phyloP scores from a whole-genome alignment of 208 protist species.

The Crithidia sp. region DNA sequence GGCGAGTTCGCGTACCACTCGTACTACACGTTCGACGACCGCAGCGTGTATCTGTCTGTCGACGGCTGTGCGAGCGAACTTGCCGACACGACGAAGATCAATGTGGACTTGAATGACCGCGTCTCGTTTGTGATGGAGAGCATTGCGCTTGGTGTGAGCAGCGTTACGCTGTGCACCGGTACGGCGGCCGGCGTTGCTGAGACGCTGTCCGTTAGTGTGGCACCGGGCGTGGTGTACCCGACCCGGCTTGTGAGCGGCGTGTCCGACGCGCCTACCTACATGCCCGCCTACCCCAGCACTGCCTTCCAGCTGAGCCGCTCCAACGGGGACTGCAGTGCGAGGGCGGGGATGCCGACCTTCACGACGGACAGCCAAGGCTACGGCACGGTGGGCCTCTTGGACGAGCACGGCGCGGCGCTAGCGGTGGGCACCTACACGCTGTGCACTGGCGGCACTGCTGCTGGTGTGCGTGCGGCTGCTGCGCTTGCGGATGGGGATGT shows the following conservation, averaged over 20 bases:
- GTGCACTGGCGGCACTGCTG: slow-evolving; percentile 36
- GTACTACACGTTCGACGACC: slow-evolving; percentile 41
- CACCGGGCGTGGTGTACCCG: slow-evolving; percentile 49
- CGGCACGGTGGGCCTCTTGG: slow-evolving; percentile 41
- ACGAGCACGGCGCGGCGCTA: slow-evolving; percentile 22
- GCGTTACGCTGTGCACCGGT: slow-evolving; percentile 44
- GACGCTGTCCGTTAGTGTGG: slow-evolving; percentile 31
- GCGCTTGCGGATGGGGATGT: not conserved
- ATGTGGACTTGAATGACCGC: slow-evolving; percentile 8
- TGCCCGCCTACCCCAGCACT: slow-evolving; percentile 47
- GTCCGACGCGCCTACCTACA: slow-evolving; percentile 38
- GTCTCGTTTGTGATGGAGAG: slow-evolving; percentile 32
- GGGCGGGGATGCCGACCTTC: slow-evolving; percentile 41
- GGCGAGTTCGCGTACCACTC: slow-evolving; percentile 29
- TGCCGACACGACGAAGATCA: slow-evolving; percentile 24
- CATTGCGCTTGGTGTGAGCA: slow-evolving; percentile 27
- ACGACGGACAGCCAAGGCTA: slow-evolving; percentile 55
- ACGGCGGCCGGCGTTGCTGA: slow-evolving; percentile 42
- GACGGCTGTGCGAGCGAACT: slow-evolving; percentile 37
- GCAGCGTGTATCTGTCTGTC: slow-evolving; percentile 55
- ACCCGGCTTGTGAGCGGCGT: slow-evolving; percentile 43
- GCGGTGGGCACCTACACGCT: slow-evolving; percentile 62
- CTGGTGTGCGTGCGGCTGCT: not conserved
- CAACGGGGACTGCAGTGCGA: slow-evolving; percentile 29
- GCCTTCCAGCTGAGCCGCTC: slow-evolving; percentile 47